Evolutionary conservation across 2,329 filamentous ascomycete species (phyloP), one percentile per base, ranked within the genome.

Genomic region (Akanthomyces uredinophilus): DNA sequence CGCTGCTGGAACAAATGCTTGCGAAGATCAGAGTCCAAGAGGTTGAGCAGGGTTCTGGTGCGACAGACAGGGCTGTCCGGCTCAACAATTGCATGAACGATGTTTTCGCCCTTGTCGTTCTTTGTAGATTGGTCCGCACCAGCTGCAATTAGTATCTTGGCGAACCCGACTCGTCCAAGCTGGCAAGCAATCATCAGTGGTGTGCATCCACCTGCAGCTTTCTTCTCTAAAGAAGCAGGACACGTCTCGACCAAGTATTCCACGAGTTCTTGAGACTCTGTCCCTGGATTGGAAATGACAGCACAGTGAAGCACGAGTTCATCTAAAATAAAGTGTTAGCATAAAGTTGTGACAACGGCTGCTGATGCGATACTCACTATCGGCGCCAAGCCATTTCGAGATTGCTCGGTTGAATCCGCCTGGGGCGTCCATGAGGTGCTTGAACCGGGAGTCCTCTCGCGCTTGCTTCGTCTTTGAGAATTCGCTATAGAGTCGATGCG

Each of bases 121-220:
- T 86, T 86, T 39, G 76, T 76, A 1, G 84, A 83, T 69, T 91
- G 87, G 69, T 95, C 85, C 2, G 90, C 89, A 3, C 89, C 90
- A 29, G 83, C 84, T 1, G 81, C 77, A 56, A 94, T 79, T 41
- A 96, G 79, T 0, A 85, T 77, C 68, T 84, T 83, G 18, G 83
- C 82, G 22, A 83, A 81, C 1, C 84, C 76, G 18, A 80, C 67
- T 22, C 82, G 81, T 13, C 83, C 81, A 3, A 84, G 74, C 2
- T 78, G 74, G 64, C 87, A 88, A 1, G 91, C 90, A 11, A 91
- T 71, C 61, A 87, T 81, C 1, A 96, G 78, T 1, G 91, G 90
- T 0, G 90, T 93, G 56, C 82, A 76, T 0, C 85, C 85, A 8
- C 76, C 69, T 1, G 77, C 72, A 1, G 81, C 84, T 68, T 85